These are phyloP conservation scores for Colletotrichum kahawae DNA, from an alignment of 2,329 filamentous ascomycete species.

Conservation along the genomic window DNA sequence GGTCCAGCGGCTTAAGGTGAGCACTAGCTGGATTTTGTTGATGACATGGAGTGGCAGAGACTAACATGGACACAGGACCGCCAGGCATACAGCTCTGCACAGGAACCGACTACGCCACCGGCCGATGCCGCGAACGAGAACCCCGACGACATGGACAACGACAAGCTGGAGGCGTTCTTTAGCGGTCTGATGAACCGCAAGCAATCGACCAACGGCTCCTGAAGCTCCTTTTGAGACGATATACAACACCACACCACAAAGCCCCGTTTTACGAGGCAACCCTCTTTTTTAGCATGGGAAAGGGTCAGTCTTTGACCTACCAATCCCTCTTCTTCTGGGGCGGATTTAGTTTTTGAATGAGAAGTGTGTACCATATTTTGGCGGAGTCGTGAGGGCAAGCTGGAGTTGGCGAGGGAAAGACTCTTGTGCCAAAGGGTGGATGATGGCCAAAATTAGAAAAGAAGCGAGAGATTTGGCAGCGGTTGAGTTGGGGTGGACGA, in stretches of 20 bases:
- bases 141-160: constrained; percentile 54
- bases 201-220: constrained; percentile 19
- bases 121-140: constrained; percentile 38
- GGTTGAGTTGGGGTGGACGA: neutral
- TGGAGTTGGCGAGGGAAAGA: neutral
- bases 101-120: constrained; percentile 45
- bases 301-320: neutral
- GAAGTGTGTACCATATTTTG: neutral
- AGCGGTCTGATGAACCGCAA: constrained; percentile 64
- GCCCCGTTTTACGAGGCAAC: neutral
- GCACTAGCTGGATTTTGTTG: constrained; percentile 14
- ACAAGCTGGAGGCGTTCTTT: constrained; percentile 65
- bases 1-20: constrained; percentile 82
- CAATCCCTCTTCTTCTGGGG: neutral
- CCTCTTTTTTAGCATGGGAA: neutral
- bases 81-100: constrained; percentile 55
- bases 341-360: neutral
- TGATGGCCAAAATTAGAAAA: neutral
- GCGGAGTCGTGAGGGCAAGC: neutral
- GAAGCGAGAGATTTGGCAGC: neutral
- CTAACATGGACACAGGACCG: constrained; percentile 52
- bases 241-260: neutral
- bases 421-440: neutral
- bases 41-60: fast-evolving
- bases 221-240: neutral